Base-by-base conservation (phyloP, 2,329 filamentous ascomycete species). In the Aureobasidium sp. region DNA sequence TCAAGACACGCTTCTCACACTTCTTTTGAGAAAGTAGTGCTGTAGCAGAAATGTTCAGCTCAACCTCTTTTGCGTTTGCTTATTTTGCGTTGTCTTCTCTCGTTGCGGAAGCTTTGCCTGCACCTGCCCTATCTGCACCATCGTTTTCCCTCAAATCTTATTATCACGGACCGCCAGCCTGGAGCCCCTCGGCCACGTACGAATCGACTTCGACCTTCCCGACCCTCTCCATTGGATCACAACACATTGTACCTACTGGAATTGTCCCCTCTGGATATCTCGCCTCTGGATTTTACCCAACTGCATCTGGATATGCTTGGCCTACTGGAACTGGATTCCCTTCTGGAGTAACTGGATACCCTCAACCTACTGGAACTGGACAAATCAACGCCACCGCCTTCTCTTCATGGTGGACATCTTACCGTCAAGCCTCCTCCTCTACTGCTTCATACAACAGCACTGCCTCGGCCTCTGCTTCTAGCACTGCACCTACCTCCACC, bases 241-340 rank as follows among this genome's bases (percentile, higher is more conserved):
- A 53, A 46, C 60, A 62, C 32, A 46, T 55, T 32, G 60, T 12
- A 51, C 32, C 46, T 37, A n/a, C 47, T 55, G 48, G 60, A 55
- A 34, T 55, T 34, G 48, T 47, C 60, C 57, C 56, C 46, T 60
- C 44, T 60, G 57, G 57, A 60, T 51, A 60, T 34, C 44, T 26
- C 46, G 46, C 32, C 57, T 62, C 60, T 56, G 37, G 48, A 62
- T 47, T 55, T 48, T 50, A 46, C 48, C 60, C 60, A 41, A 62
- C 60, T 41, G 60, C 51, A 62, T 62, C 60, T 62, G 60, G 60
- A 62, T 56, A 62, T 62, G 60, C 60, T 42, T 62, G 60, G 60
- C 60, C 60, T 55, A 53, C 60, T 56, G 60, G 60, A 62, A 55
- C 60, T 62, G 60, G 60, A 62, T 55, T 60, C 56, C 56, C 56